These are phyloP conservation scores for Sphagnum contortum DNA, from an alignment of 225 moss, liverwort and hornwort genomes.

Conservation along the genomic window DNA sequence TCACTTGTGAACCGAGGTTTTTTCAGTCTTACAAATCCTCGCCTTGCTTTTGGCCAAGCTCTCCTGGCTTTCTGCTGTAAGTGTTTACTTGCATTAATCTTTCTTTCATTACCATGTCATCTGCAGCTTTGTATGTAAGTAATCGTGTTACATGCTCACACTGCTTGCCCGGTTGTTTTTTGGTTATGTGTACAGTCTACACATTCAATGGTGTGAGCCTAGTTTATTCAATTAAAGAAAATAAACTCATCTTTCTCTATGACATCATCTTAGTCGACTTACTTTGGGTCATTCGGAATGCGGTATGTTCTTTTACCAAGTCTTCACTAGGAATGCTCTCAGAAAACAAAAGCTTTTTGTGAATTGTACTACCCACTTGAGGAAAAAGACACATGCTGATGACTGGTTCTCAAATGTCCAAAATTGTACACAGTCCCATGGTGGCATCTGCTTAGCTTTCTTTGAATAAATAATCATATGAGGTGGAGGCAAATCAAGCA, in stretches of 20 bases:
- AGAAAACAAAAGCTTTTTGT: no score
- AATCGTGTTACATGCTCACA: no score
- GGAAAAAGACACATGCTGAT: no score
- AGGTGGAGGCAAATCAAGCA: no score
- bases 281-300: conserved; percentile 79
- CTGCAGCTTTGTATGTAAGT: neutral
- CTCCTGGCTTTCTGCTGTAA: conserved; percentile 67
- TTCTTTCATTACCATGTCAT: neutral
- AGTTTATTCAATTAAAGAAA: conserved; percentile 25
- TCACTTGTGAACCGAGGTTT: conserved; percentile 67
- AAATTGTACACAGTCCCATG: no score
- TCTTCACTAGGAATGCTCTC: no score
- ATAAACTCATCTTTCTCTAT: conserved; percentile 39
- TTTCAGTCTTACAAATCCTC: conserved; percentile 6
- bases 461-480: no score
- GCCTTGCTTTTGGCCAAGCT: conserved; percentile 32
- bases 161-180: neutral
- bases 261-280: conserved; percentile 69
- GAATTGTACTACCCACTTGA: no score
- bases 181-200: conserved; percentile 39
- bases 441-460: no score
- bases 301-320: conserved; percentile 39
- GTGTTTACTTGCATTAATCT: conserved; percentile 9
- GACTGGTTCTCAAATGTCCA: no score
- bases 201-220: conserved; percentile 71